phyloP scores from a whole-genome alignment of 2,329 filamentous ascomycete genomes.

The Trichoderma arundinaceum region DNA sequence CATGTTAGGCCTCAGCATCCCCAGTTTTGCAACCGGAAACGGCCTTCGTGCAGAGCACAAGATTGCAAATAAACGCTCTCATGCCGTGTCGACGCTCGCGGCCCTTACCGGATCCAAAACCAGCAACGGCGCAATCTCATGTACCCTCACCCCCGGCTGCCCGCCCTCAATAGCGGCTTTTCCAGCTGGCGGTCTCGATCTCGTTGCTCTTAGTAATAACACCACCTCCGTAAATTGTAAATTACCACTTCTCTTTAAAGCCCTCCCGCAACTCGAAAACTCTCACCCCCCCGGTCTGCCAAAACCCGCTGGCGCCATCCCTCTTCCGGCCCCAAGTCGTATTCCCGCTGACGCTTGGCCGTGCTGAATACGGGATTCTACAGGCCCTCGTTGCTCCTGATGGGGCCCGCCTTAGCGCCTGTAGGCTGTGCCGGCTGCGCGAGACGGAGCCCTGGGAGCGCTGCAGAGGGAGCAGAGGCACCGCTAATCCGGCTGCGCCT shows the following conservation, averaged over 20 bases:
- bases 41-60: not conserved
- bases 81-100: too few relatives aligned
- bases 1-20: not conserved
- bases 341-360: constrained; percentile 23
- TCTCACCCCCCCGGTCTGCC: not conserved
- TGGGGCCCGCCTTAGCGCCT: constrained; percentile 23
- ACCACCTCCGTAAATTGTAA: too few relatives aligned
- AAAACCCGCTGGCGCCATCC: constrained; percentile 11
- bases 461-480: constrained; percentile 2
- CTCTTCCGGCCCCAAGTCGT: not conserved
- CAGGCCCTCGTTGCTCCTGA: constrained; percentile 28
- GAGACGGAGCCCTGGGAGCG: constrained; percentile 17
- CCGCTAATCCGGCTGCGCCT: constrained; percentile 9
- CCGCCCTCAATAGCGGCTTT: too few relatives aligned
- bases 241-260: too few relatives aligned
- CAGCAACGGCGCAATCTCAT: too few relatives aligned
- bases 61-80: too few relatives aligned
- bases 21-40: not conserved
- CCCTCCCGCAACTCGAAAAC: too few relatives aligned
- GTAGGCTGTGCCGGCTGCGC: constrained; percentile 21
- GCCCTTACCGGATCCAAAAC: too few relatives aligned
- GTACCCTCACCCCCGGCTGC: not conserved
- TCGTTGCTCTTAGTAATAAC: too few relatives aligned
- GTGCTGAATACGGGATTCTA: constrained; percentile 28
- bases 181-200: too few relatives aligned